phyloP scores from a whole-genome alignment of 2,329 filamentous ascomycete species.

The Zarea fungicola region DNA sequence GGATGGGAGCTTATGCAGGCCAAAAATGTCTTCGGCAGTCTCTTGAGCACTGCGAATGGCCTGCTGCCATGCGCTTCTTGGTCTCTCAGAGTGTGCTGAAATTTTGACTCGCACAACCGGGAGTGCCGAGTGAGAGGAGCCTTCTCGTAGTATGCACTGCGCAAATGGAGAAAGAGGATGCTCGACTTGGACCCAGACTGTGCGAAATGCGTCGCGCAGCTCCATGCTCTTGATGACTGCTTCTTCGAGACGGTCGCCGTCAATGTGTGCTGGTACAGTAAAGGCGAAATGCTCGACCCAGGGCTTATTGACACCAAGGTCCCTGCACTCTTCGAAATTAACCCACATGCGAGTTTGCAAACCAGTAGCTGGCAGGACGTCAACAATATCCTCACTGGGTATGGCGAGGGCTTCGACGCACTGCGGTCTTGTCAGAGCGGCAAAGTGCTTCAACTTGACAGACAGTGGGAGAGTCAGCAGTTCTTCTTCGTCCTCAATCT shows the following conservation, averaged over 20 bases:
- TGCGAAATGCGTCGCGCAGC: constrained; percentile 14
- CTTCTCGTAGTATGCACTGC: constrained; percentile 12
- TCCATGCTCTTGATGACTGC: constrained; percentile 11
- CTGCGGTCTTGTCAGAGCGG: constrained; percentile 3
- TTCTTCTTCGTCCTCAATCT: constrained; percentile 12
- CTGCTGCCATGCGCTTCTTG: constrained; percentile 6
- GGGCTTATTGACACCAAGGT: constrained; percentile 8
- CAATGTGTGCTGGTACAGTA: constrained; percentile 11
- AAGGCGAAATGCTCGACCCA: constrained; percentile 14
- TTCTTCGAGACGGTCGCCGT: constrained; percentile 12
- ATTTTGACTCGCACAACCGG: constrained; percentile 7
- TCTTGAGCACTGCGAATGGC: constrained; percentile 9
- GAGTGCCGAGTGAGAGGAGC: constrained; percentile 2
- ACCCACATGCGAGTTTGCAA: constrained; percentile 8
- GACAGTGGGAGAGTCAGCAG: constrained; percentile 6
- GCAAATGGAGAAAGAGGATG: constrained; percentile 15
- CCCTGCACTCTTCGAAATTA: constrained; percentile 7
- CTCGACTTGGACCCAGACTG: constrained; percentile 13
- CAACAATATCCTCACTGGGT: constrained; percentile 8
- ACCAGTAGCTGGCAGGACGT: constrained; percentile 12
- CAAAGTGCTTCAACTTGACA: constrained; percentile 12
- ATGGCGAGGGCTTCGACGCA: constrained; percentile 11
- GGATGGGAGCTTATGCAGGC: constrained; percentile 9
- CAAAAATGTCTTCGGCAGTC: constrained; percentile 12
- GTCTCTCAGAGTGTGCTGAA: constrained; percentile 1